These are phyloP conservation scores for Rosa lucieae DNA, from an alignment of 306 rosid genomes.

Conservation along the genomic window DNA sequence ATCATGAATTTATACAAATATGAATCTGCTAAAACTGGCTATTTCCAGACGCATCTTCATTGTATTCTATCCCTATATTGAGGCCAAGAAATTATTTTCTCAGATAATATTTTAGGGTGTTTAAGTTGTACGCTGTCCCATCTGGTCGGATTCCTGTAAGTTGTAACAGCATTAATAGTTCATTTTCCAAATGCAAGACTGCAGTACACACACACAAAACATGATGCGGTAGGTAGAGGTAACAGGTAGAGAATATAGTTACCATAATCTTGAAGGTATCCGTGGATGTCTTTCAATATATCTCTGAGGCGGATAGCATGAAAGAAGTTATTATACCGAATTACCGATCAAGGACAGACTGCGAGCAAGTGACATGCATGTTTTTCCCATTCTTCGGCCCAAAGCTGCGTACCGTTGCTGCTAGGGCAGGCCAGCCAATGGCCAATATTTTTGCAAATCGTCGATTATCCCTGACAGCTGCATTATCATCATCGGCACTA, in stretches of 20 bases:
- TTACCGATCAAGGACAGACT: slow-evolving; percentile 23
- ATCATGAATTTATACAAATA: slow-evolving; percentile 45
- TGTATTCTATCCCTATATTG: slow-evolving; percentile 46
- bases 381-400: slow-evolving; percentile 40
- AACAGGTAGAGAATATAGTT: not conserved
- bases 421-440: slow-evolving; percentile 36
- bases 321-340: slow-evolving; percentile 34
- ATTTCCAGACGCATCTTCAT: slow-evolving; percentile 38
- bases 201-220: too few relatives aligned
- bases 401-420: slow-evolving; percentile 17
- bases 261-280: slow-evolving; percentile 27
- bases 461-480: slow-evolving; percentile 24
- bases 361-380: slow-evolving; percentile 40
- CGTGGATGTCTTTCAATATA: not conserved
- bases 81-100: slow-evolving; percentile 30
- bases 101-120: slow-evolving; percentile 43
- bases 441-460: slow-evolving; percentile 22
- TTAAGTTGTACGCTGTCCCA: slow-evolving; percentile 37
- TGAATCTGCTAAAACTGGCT: slow-evolving; percentile 54
- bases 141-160: slow-evolving; percentile 44
- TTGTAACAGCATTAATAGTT: not conserved
- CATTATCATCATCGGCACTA: not conserved
- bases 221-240: too few relatives aligned
- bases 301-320: slow-evolving; percentile 1
- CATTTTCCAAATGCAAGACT: not conserved